A percentile compares a stretch with the other conserved stretches of the same genome.
phyloP scores from a whole-genome alignment of 1,139 yeast genomes.

The Candida tropicalis region DNA sequence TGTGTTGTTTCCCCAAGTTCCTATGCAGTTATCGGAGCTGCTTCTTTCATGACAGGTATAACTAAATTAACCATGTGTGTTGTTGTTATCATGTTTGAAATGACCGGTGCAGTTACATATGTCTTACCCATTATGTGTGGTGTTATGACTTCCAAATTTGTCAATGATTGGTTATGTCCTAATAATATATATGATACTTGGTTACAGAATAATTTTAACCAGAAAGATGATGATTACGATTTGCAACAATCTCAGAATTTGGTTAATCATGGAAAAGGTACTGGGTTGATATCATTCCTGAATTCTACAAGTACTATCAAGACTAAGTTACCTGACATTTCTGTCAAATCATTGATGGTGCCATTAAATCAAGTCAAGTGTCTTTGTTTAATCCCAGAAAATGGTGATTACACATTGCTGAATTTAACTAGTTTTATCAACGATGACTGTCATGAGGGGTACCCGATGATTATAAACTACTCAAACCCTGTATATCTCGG shows the following conservation, averaged over 20 bases:
- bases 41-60: slow-evolving; percentile 57
- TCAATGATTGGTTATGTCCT: slow-evolving; percentile 49
- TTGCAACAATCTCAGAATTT: slow-evolving; percentile 9
- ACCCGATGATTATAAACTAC: slow-evolving; percentile 37
- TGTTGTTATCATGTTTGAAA: slow-evolving; percentile 58
- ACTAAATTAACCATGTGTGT: slow-evolving; percentile 60
- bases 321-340: slow-evolving; percentile 37
- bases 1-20: slow-evolving; percentile 60
- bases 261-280: slow-evolving; percentile 42
- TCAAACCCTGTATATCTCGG: slow-evolving; percentile 36
- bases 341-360: slow-evolving; percentile 34
- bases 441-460: slow-evolving; percentile 47
- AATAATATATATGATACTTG: slow-evolving; percentile 53
- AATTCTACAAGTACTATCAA: slow-evolving; percentile 32
- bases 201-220: slow-evolving; percentile 36
- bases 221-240: slow-evolving; percentile 8
- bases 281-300: slow-evolving; percentile 41
- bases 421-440: slow-evolving; percentile 24
- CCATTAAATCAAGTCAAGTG: slow-evolving; percentile 33
- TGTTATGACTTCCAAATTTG: slow-evolving; percentile 54
- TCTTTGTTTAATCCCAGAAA: slow-evolving; percentile 32
- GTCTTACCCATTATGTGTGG: slow-evolving; percentile 63
- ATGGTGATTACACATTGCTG: slow-evolving; percentile 23
- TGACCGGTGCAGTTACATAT: slow-evolving; percentile 62
- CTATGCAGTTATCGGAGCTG: slow-evolving; percentile 65